Evolutionary conservation across 176 grass and related monocot genomes (phyloP).

Genomic region (Avena atlantica): DNA sequence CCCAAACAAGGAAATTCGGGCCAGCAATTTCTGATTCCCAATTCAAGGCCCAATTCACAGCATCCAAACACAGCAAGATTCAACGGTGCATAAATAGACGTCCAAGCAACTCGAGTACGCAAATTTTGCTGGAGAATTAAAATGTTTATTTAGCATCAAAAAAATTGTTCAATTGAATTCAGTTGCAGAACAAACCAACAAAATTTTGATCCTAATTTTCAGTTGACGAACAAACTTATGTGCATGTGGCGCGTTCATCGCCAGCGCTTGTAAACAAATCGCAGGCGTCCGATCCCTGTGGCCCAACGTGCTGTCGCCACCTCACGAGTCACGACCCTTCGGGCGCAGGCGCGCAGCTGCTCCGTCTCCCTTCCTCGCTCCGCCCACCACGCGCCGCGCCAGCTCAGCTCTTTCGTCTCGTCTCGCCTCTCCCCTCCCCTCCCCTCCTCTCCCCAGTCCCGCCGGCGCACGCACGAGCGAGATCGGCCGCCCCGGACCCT

Average conservation of each 20-base stretch:
- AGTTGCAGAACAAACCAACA: too few species aligned
- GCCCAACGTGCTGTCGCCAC: background rate
- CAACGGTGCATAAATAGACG: too few species aligned
- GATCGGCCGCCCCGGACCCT: conserved; percentile 28
- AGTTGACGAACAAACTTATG: too few species aligned
- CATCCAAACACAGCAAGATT: too few species aligned
- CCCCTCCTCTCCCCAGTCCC: background rate
- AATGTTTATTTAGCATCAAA: too few species aligned
- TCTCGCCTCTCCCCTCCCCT: background rate
- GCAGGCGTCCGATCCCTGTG: background rate
- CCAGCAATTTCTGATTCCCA: too few species aligned
- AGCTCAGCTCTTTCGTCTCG: conserved; percentile 36
- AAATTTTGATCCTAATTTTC: too few species aligned
- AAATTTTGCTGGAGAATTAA: too few species aligned
- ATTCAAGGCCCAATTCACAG: too few species aligned
- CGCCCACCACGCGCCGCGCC: conserved; percentile 31
- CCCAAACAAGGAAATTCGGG: too few species aligned
- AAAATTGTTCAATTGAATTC: too few species aligned
- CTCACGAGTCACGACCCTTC: background rate
- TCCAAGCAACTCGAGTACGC: too few species aligned
- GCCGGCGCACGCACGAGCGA: conserved; percentile 22
- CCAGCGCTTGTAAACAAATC: background rate
- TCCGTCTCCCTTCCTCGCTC: background rate
- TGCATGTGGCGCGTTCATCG: background rate
- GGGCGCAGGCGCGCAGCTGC: background rate